Evolutionary conservation across 805 yeast species (phyloP).

Genomic region (Torulaspora microellipsoides): DNA sequence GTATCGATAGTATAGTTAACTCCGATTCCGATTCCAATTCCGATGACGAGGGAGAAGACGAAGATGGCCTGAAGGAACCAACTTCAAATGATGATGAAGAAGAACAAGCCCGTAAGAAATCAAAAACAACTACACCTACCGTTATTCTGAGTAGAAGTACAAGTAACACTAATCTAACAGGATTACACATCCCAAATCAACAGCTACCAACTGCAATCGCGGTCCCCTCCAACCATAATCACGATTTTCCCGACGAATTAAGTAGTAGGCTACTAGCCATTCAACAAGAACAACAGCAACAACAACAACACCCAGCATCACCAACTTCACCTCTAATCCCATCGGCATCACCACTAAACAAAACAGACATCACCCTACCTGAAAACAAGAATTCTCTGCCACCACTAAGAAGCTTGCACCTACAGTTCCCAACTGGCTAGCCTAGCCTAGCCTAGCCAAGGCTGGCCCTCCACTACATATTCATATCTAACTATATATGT

Average conservation of each 20-base stretch:
- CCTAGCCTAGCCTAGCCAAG: background rate
- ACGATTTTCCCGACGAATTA: slow-evolving; percentile 11
- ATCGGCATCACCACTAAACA: slow-evolving; percentile 6
- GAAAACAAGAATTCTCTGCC: slow-evolving; percentile 18
- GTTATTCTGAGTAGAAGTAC: slow-evolving; percentile 22
- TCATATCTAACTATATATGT: no score
- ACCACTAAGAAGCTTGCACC: slow-evolving; percentile 31
- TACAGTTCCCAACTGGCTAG: slow-evolving; percentile 31
- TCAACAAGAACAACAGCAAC: slow-evolving; percentile 21
- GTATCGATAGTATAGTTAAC: slow-evolving; percentile 7
- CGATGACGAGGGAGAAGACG: slow-evolving; percentile 13
- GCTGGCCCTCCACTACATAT: no score
- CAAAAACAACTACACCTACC: slow-evolving; percentile 29
- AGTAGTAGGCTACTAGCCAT: slow-evolving; percentile 21
- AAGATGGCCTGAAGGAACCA: slow-evolving; percentile 13
- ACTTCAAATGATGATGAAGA: slow-evolving; percentile 15
- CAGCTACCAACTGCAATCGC: background rate
- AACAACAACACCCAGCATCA: slow-evolving; percentile 2
- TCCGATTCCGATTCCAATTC: slow-evolving; percentile 17
- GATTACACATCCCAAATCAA: background rate
- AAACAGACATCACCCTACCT: slow-evolving; percentile 4
- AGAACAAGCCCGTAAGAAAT: slow-evolving; percentile 25
- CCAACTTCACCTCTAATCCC: slow-evolving; percentile 12
- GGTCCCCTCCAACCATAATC: background rate
- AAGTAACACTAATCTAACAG: slow-evolving; percentile 19